These are phyloP conservation scores for Leccinum subfulvum DNA, from an alignment of 1,284 basidiomycete species.

Conservation along the genomic window DNA sequence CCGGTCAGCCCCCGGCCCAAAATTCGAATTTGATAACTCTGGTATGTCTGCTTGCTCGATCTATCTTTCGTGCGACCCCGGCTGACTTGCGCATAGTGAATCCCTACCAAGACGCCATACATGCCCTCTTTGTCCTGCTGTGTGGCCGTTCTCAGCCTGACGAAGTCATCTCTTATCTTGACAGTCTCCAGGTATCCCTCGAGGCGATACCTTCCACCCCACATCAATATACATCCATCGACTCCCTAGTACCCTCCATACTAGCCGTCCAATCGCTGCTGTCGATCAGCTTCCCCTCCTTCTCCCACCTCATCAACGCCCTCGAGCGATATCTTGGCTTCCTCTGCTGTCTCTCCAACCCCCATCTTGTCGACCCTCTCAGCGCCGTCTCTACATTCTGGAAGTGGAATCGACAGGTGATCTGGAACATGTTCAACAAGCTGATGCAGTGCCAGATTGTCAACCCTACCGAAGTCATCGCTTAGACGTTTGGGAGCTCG, in stretches of 20 bases:
- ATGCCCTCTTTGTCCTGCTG: slow-evolving; percentile 77
- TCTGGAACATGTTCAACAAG: no score
- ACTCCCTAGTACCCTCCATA: slow-evolving; percentile 71
- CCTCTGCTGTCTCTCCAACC: no score
- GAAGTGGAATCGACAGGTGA: no score
- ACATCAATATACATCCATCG: slow-evolving; percentile 50
- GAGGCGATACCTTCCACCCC: slow-evolving; percentile 53
- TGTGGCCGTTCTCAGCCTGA: slow-evolving; percentile 75
- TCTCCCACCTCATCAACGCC: slow-evolving; percentile 97
- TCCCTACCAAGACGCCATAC: slow-evolving; percentile 77
- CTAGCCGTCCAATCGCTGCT: slow-evolving; percentile 83
- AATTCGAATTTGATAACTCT: slow-evolving; percentile 81
- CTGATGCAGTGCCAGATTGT: no score
- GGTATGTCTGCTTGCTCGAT: slow-evolving; percentile 40
- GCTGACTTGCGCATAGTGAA: slow-evolving; percentile 47
- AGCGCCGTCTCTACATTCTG: no score
- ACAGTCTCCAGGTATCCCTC: slow-evolving; percentile 63
- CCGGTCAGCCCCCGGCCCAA: slow-evolving; percentile 76
- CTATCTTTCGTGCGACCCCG: background rate
- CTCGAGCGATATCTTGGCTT: slow-evolving; percentile 80
- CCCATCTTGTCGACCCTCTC: no score
- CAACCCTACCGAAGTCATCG: no score
- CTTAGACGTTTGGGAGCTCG: no score
- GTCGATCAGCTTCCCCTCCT: slow-evolving; percentile 90
- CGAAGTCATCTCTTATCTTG: slow-evolving; percentile 77